Evolutionary conservation across 2,329 filamentous ascomycete genomes (phyloP).

Genomic region (Cercospora janseana): DNA sequence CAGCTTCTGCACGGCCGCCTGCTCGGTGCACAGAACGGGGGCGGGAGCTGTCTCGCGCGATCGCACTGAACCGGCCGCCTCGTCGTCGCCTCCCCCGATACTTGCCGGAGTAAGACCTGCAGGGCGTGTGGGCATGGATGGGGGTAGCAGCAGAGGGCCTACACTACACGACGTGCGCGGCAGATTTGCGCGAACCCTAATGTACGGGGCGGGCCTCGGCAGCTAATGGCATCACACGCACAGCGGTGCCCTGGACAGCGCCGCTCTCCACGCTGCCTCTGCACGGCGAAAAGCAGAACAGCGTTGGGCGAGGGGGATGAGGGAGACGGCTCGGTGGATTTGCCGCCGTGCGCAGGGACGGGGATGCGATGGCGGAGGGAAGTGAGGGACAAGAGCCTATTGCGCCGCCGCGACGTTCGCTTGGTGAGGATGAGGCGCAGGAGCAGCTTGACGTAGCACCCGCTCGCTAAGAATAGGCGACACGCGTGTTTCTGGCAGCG

Average conservation of each 20-base stretch:
- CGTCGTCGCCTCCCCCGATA: conserved; percentile 5
- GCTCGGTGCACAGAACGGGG: not conserved
- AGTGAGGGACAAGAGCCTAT: not conserved
- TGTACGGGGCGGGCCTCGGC: conserved; percentile 1
- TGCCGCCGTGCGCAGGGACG: conserved; percentile 3
- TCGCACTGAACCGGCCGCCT: too few species aligned
- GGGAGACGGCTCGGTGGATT: not conserved
- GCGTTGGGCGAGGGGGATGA: not conserved
- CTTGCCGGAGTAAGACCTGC: conserved; percentile 1
- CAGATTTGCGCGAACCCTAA: not conserved
- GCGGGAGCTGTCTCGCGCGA: not conserved
- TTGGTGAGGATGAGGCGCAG: conserved; percentile 1
- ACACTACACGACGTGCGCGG: conserved; percentile 2
- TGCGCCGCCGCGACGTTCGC: not conserved
- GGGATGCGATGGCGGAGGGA: conserved; percentile 1
- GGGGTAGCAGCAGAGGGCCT: not conserved
- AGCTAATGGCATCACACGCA: not conserved
- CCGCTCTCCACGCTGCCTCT: too few species aligned
- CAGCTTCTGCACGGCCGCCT: not conserved
- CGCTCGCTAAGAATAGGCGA: conserved; percentile 6
- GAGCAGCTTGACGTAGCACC: too few species aligned
- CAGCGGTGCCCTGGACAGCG: not conserved
- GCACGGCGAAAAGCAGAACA: not conserved
- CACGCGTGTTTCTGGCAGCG: not conserved
- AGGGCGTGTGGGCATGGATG: not conserved